These are phyloP conservation scores for Saccharomyces kudriavzevii DNA, from an alignment of 805 yeast genomes.

Conservation along the genomic window DNA sequence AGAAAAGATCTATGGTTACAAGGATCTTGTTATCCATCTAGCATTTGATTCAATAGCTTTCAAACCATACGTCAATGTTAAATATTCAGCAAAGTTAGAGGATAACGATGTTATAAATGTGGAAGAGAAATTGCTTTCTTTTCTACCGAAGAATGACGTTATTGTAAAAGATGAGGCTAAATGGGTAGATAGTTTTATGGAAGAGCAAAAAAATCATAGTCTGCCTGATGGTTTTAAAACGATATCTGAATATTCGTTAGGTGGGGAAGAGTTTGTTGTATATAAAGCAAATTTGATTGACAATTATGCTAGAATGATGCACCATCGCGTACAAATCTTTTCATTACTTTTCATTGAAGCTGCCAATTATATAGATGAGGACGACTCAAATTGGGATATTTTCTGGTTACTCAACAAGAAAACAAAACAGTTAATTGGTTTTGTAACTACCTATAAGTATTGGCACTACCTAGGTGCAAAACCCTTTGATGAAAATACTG, in stretches of 20 bases:
- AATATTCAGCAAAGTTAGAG: slow-evolving; percentile 43
- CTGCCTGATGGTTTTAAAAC: slow-evolving; percentile 34
- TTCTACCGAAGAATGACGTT: slow-evolving; percentile 50
- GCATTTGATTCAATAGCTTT: slow-evolving; percentile 71
- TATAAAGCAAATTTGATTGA: slow-evolving; percentile 35
- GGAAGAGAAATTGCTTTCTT: slow-evolving; percentile 42
- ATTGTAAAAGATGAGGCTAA: slow-evolving; percentile 52
- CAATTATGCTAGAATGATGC: slow-evolving; percentile 42
- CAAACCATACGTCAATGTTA: slow-evolving; percentile 60
- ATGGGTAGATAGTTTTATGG: slow-evolving; percentile 54
- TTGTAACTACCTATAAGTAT: slow-evolving; percentile 74
- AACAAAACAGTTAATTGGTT: slow-evolving; percentile 55
- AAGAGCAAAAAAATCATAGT: slow-evolving; percentile 38
- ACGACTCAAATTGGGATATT: slow-evolving; percentile 75
- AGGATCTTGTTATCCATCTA: slow-evolving; percentile 54
- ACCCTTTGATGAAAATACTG: slow-evolving; percentile 38
- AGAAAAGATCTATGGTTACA: slow-evolving; percentile 81
- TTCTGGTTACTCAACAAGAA: slow-evolving; percentile 41
- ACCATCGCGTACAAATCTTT: slow-evolving; percentile 66
- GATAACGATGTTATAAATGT: slow-evolving; percentile 55
- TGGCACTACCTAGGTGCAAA: slow-evolving; percentile 59
- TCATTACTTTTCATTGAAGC: slow-evolving; percentile 86
- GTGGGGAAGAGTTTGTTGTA: slow-evolving; percentile 40
- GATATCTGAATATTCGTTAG: slow-evolving; percentile 29
- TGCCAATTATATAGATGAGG: slow-evolving; percentile 75